Conservation (phyloP, 768 basidiomycete genomes). For the Suillus placidus region DNA sequence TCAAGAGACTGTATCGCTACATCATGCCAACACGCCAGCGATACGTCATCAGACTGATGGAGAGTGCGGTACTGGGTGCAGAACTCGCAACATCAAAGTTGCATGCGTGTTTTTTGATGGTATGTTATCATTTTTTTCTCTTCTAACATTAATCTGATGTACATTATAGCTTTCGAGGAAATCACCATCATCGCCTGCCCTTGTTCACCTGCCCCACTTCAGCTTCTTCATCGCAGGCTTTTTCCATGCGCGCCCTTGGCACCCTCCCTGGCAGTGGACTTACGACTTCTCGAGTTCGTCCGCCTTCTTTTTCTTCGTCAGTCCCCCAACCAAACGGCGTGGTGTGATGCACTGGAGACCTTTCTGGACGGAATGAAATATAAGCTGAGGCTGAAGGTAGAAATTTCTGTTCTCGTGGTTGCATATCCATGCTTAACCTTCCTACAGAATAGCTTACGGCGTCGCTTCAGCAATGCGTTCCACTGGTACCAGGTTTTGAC, state of each 20-base stretch:
- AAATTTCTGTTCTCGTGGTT: constrained; percentile 1
- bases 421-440: not conserved
- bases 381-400: constrained; percentile 22
- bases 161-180: constrained; percentile 6
- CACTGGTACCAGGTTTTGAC: constrained; percentile 29
- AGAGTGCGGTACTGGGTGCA: not conserved
- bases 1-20: not conserved
- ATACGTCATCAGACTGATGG: not conserved
- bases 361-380: constrained; percentile 24
- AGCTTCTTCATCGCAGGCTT: constrained; percentile 29
- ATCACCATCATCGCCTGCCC: constrained; percentile 6
- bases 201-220: too few relatives aligned
- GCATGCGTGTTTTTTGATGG: constrained; percentile 7
- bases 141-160: not conserved
- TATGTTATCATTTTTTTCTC: constrained; percentile 5
- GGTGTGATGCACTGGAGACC: constrained; percentile 30
- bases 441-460: constrained; percentile 25
- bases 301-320: constrained; percentile 26
- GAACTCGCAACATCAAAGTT: constrained; percentile 4
- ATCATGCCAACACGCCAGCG: not conserved
- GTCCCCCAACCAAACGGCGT: constrained; percentile 32
- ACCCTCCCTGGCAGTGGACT: constrained; percentile 36
- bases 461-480: constrained; percentile 28
- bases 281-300: constrained; percentile 34
- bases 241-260: constrained; percentile 31